These are phyloP conservation scores for Mixia osmundae DNA, from an alignment of 1,284 basidiomycete genomes.

Conservation along the genomic window DNA sequence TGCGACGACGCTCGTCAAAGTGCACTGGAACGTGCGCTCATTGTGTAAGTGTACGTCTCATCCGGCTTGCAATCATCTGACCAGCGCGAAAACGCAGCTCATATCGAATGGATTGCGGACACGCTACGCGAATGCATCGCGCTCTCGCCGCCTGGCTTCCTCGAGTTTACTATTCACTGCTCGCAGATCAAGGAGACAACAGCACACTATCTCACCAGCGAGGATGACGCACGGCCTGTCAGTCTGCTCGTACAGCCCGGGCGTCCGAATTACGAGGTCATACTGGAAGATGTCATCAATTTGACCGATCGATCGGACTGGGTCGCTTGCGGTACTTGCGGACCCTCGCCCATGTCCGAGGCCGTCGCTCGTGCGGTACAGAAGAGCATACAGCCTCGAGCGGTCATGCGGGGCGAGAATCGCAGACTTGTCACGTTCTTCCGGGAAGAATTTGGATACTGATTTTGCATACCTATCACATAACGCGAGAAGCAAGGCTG, in stretches of 20 bases:
- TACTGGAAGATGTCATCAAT: not conserved
- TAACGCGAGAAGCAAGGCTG: too few species aligned
- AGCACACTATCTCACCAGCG: conserved; percentile 1
- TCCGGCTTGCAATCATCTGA: too few species aligned
- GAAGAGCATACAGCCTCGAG: not conserved
- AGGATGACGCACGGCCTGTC: not conserved
- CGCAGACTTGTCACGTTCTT: not conserved
- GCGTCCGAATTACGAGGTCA: not conserved
- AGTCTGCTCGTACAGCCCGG: not conserved
- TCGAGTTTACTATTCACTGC: conserved; percentile 8
- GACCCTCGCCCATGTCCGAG: not conserved
- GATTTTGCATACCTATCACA: too few species aligned
- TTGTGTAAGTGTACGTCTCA: too few species aligned
- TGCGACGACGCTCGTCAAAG: too few species aligned
- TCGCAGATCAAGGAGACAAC: conserved; percentile 4
- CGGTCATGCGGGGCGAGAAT: conserved; percentile 1
- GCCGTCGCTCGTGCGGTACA: not conserved
- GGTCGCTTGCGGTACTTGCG: not conserved
- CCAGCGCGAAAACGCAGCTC: too few species aligned
- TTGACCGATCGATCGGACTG: not conserved
- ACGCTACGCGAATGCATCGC: conserved; percentile 4
- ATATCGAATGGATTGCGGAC: conserved; percentile 6
- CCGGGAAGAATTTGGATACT: conserved; percentile 1
- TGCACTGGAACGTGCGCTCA: too few species aligned
- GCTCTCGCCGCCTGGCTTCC: conserved; percentile 4